Percentiles rank a stretch among this genome's conserved stretches.
Evolutionary conservation across 768 basidiomycete species (phyloP).

Genomic region (Chiua virens): DNA sequence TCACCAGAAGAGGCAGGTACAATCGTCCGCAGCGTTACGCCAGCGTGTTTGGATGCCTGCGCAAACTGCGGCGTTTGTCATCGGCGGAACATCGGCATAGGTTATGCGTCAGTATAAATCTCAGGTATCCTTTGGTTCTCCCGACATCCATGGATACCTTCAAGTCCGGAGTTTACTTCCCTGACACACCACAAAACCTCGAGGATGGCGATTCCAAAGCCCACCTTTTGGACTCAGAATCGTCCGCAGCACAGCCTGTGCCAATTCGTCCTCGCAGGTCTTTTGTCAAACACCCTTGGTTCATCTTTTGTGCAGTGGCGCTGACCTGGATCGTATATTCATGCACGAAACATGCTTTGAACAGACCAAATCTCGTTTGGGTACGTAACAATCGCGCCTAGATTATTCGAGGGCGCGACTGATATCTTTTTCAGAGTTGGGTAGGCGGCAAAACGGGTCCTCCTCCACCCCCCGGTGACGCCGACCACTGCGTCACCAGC

Average conservation of each 20-base stretch:
- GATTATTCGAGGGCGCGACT: background rate
- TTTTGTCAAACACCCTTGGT: slow-evolving; percentile 8
- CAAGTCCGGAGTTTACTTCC: slow-evolving; percentile 5
- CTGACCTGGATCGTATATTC: slow-evolving; percentile 17
- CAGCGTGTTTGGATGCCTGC: background rate
- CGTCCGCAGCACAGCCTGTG: background rate
- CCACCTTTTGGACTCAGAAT: slow-evolving; percentile 1
- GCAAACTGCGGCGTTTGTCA: background rate
- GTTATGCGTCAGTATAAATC: background rate
- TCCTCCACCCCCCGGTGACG: background rate
- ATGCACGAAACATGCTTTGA: background rate
- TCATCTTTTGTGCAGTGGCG: slow-evolving; percentile 1
- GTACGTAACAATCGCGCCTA: slow-evolving; percentile 1
- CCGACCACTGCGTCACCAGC: slow-evolving; percentile 14
- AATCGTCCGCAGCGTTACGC: background rate
- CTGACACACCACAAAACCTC: slow-evolving; percentile 4
- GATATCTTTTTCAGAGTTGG: slow-evolving; percentile 9
- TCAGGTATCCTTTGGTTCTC: background rate
- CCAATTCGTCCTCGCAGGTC: background rate
- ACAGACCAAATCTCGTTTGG: background rate
- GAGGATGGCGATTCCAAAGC: slow-evolving; percentile 20
- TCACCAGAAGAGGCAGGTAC: too few relatives aligned
- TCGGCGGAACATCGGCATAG: too few relatives aligned
- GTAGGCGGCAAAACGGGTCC: background rate
- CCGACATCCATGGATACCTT: slow-evolving; percentile 12